Conservation (phyloP, 2,329 filamentous ascomycete genomes). For the Laburnicola sp. region DNA sequence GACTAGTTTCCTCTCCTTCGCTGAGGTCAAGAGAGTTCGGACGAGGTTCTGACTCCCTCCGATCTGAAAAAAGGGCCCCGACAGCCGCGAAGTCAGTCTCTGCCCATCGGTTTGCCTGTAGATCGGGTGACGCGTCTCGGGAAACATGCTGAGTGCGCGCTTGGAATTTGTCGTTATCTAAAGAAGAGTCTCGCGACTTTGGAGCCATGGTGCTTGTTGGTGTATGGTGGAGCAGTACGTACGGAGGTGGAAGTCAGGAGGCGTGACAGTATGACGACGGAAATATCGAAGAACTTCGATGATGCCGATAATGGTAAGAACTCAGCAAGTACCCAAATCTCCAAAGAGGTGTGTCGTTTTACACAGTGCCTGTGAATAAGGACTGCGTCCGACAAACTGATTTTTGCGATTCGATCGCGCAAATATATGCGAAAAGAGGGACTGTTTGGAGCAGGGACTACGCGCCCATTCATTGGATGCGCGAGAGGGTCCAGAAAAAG, state of each 20-base stretch:
- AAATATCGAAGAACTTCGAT: not conserved
- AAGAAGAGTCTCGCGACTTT: constrained; percentile 3
- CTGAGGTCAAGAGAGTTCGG: constrained; percentile 8
- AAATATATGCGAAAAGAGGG: not conserved
- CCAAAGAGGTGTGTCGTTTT: not conserved
- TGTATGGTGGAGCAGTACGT: not conserved
- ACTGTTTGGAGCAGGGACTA: not conserved
- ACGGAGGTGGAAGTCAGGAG: not conserved
- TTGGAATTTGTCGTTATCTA: constrained; percentile 4
- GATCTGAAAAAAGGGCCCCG: constrained; percentile 7
- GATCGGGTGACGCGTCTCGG: constrained; percentile 4
- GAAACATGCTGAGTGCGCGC: constrained; percentile 2
- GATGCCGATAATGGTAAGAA: not conserved
- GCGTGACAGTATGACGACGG: not conserved
- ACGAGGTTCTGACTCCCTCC: constrained; percentile 5
- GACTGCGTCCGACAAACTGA: not conserved
- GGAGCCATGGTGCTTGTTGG: constrained; percentile 1
- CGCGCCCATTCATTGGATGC: not conserved
- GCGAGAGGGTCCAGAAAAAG: not conserved
- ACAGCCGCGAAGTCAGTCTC: constrained; percentile 8
- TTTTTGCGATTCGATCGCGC: constrained; percentile 1
- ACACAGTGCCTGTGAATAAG: not conserved
- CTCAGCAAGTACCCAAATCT: not conserved
- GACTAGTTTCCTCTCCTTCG: constrained; percentile 3
- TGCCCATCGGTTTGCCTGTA: not conserved